Evolutionary conservation across 805 yeast species (phyloP).

Genomic region (Pichia manshurica): DNA sequence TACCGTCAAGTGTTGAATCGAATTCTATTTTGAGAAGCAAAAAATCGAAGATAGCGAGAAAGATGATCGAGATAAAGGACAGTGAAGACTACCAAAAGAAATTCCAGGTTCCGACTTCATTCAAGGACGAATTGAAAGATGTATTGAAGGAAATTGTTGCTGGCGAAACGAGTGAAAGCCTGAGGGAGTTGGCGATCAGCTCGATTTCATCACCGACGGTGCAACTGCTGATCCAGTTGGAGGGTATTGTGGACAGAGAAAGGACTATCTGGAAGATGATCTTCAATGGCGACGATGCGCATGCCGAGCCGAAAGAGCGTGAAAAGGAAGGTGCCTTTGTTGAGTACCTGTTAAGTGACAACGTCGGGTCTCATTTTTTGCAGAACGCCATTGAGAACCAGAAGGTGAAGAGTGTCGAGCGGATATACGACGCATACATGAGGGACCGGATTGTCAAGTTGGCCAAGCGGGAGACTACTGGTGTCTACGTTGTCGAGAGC

Average conservation of each 20-base stretch:
- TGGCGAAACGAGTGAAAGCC: conserved; percentile 35
- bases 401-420: conserved; percentile 61
- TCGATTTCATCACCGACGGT: conserved; percentile 83
- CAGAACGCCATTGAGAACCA: conserved; percentile 63
- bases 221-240: conserved; percentile 71
- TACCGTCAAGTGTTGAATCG: conserved; percentile 66
- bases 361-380: conserved; percentile 91
- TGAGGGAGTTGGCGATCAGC: conserved; percentile 73
- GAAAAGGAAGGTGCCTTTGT: conserved; percentile 70
- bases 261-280: conserved; percentile 64
- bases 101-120: conserved; percentile 65
- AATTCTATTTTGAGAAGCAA: conserved; percentile 76
- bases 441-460: conserved; percentile 65
- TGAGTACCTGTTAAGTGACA: conserved; percentile 75
- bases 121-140: conserved; percentile 53
- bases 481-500: conserved; percentile 72
- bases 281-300: conserved; percentile 46
- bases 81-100: conserved; percentile 61
- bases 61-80: conserved; percentile 84
- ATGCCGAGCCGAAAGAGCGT: conserved; percentile 47
- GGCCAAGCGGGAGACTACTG: conserved; percentile 78
- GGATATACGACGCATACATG: conserved; percentile 69
- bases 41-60: conserved; percentile 81
- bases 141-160: conserved; percentile 38
- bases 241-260: conserved; percentile 72